Percentiles rank a stretch among this genome's conserved stretches.
Evolutionary conservation across 2,329 filamentous ascomycete species (phyloP).

Genomic region (Colletotrichum truncatum): DNA sequence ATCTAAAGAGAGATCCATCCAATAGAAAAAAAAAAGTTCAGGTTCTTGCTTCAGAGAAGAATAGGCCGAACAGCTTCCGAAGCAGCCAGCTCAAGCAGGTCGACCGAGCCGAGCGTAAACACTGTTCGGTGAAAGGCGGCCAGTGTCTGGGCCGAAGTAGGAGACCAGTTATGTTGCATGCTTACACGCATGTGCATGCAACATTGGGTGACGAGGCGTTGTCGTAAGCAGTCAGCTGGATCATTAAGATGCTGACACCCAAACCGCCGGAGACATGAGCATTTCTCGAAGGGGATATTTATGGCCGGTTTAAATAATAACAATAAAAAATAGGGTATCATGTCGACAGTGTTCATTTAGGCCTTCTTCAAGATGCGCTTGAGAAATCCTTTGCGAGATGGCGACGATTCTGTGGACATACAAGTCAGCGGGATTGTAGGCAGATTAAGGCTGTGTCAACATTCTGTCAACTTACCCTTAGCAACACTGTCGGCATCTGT

Average conservation of each 20-base stretch:
- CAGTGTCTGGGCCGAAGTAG: too few species aligned
- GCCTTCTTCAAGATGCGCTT: conserved; percentile 25
- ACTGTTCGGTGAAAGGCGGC: too few species aligned
- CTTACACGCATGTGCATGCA: background rate
- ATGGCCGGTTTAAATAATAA: too few species aligned
- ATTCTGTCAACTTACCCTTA: background rate
- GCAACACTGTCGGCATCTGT: background rate
- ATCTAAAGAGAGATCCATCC: too few species aligned
- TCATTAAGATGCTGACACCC: conserved; percentile 1
- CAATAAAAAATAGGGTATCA: background rate
- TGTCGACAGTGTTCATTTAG: background rate
- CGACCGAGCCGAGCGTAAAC: too few species aligned
- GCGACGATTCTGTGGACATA: background rate
- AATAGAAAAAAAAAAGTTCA: too few species aligned
- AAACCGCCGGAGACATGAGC: background rate
- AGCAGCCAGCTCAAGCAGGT: too few species aligned
- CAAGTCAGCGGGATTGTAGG: background rate
- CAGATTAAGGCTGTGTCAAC: background rate
- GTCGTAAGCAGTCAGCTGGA: conserved; percentile 1
- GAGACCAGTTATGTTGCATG: too few species aligned
- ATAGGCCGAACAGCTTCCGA: too few species aligned
- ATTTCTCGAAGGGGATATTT: background rate
- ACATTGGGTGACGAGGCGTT: background rate
- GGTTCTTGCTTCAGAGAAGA: too few species aligned
- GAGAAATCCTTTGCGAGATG: conserved; percentile 15